These are phyloP conservation scores for Pythium oligandrum DNA, from an alignment of 352 stramenopile genomes.

Conservation along the genomic window DNA sequence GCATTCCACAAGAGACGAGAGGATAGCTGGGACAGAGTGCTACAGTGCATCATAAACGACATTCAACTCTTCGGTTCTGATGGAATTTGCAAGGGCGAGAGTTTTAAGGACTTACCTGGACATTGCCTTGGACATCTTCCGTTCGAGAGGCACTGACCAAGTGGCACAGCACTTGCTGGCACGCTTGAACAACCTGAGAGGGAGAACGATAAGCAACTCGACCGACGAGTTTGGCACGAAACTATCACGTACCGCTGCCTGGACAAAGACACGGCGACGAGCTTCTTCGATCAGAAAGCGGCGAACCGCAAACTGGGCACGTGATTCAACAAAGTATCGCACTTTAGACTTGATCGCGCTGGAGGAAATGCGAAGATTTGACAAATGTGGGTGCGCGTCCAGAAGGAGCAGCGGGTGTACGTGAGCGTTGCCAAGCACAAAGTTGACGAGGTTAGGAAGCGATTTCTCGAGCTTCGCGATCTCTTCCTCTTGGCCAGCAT, in stretches of 20 bases:
- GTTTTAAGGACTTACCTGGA: conserved; percentile 39
- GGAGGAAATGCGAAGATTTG: conserved; percentile 23
- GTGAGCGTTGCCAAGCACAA: conserved; percentile 15
- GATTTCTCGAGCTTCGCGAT: conserved; percentile 22
- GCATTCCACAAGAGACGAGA: conserved; percentile 68
- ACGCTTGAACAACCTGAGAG: conserved; percentile 37
- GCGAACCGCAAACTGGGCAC: conserved; percentile 24
- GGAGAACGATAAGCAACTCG: background rate
- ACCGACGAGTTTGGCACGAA: background rate
- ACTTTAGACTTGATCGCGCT: conserved; percentile 20
- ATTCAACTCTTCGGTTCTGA: too few relatives aligned
- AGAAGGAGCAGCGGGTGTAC: conserved; percentile 24
- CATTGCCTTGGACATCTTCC: conserved; percentile 61
- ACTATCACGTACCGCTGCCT: conserved; percentile 14
- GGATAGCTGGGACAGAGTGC: conserved; percentile 61
- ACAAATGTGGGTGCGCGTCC: conserved; percentile 23
- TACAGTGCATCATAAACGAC: conserved; percentile 14
- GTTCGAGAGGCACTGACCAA: conserved; percentile 48
- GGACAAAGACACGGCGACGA: conserved; percentile 19
- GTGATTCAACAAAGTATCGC: conserved; percentile 25
- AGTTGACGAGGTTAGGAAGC: conserved; percentile 15
- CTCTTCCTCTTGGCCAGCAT: conserved; percentile 16
- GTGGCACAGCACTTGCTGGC: conserved; percentile 50
- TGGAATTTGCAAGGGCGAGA: too few relatives aligned
- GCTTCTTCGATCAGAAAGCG: conserved; percentile 24